Evolutionary conservation across 2,329 filamentous ascomycete genomes (phyloP).

Genomic region (Anisogramma anomala): DNA sequence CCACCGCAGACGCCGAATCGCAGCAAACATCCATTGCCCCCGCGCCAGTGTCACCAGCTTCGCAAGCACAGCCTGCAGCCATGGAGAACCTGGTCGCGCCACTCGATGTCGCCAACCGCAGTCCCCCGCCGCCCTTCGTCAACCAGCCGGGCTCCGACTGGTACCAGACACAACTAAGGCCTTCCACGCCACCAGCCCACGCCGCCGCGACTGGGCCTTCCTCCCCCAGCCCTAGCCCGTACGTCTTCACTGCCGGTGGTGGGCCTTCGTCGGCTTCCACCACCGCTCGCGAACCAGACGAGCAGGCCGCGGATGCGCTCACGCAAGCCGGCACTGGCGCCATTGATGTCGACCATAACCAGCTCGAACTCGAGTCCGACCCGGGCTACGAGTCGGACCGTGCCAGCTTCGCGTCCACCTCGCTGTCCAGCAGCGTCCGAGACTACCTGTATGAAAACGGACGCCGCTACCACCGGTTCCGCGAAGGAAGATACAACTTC

Average conservation of each 20-base stretch:
- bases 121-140: not conserved
- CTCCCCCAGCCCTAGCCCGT: not conserved
- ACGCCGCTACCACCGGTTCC: slow-evolving; percentile 45
- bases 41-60: not conserved
- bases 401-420: slow-evolving; percentile 22
- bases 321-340: slow-evolving; percentile 20
- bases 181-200: not conserved
- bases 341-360: slow-evolving; percentile 21
- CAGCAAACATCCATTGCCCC: slow-evolving; percentile 1
- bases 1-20: not conserved
- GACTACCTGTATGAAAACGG: slow-evolving; percentile 47
- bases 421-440: slow-evolving; percentile 28
- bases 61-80: not conserved
- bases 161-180: not conserved
- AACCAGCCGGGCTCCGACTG: not conserved
- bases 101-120: not conserved
- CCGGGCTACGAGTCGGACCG: slow-evolving; percentile 22
- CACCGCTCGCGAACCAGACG: not conserved
- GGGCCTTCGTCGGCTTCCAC: not conserved
- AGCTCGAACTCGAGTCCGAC: slow-evolving; percentile 18
- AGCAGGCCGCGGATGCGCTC: slow-evolving; percentile 16
- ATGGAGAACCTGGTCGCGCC: slow-evolving; percentile 4
- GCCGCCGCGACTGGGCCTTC: not conserved
- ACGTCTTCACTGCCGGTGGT: not conserved
- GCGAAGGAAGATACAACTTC: slow-evolving; percentile 44